Evolutionary conservation across 176 grass and related monocot genomes (phyloP).

Genomic region (Lolium multiflorum): DNA sequence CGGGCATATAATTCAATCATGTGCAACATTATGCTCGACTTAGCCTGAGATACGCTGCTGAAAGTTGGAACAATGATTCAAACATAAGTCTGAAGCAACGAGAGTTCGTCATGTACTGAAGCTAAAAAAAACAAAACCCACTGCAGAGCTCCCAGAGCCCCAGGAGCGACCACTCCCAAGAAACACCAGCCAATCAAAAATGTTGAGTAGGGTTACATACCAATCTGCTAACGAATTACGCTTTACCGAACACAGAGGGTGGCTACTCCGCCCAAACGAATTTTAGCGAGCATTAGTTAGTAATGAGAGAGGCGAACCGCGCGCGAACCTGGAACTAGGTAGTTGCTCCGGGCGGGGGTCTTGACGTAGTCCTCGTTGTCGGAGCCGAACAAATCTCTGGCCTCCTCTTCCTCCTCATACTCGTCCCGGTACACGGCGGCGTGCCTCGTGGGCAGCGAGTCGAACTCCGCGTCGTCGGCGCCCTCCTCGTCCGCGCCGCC

Average conservation of each 20-base stretch:
- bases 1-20: background rate
- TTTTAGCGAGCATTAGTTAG: background rate
- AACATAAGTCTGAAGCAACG: background rate
- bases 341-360: conserved; percentile 69
- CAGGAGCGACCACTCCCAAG: background rate
- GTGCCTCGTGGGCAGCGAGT: conserved; percentile 41
- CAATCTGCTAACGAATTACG: background rate
- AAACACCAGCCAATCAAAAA: conserved; percentile 19
- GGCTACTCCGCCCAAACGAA: background rate
- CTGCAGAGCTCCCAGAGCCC: conserved; percentile 6
- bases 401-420: conserved; percentile 49
- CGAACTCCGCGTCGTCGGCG: conserved; percentile 54
- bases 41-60: background rate
- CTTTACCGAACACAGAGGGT: background rate
- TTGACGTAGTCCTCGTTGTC: conserved; percentile 91
- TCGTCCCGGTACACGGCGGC: conserved; percentile 40
- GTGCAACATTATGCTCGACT: background rate
- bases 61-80: background rate
- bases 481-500: conserved; percentile 53
- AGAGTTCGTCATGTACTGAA: background rate
- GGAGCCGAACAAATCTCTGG: conserved; percentile 89
- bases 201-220: background rate
- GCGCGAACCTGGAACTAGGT: conserved; percentile 65
- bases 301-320: conserved; percentile 39
- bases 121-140: background rate